A percentile compares a stretch with the other conserved stretches of the same genome.
Conservation (phyloP, 371 early-diverging fungal species). For the Mortierella sp. region DNA sequence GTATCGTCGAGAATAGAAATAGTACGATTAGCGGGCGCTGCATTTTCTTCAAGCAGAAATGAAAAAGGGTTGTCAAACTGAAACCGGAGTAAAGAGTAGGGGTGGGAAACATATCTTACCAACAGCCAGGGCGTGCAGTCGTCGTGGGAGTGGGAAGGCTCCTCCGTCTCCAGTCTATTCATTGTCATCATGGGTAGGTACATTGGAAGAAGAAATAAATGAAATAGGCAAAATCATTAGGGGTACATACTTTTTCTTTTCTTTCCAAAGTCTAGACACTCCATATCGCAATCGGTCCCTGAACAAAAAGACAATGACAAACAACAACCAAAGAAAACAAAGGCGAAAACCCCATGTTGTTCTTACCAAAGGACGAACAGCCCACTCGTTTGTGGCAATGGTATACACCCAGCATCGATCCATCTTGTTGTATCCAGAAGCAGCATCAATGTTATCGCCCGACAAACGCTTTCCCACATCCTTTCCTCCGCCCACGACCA, state of each 20-base stretch:
- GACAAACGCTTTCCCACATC: slow-evolving; percentile 6
- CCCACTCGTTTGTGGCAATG: slow-evolving; percentile 34
- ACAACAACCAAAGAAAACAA: not conserved
- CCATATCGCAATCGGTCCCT: not conserved
- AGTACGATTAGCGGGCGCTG: not conserved
- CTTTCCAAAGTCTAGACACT: not conserved
- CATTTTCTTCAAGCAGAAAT: not conserved
- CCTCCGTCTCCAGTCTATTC: slow-evolving; percentile 31
- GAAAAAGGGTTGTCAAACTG: not conserved
- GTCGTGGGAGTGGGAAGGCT: slow-evolving; percentile 34
- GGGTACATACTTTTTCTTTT: not conserved
- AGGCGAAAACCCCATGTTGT: not conserved
- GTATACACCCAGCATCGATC: slow-evolving; percentile 48
- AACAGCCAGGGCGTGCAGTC: slow-evolving; percentile 33
- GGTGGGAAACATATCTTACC: slow-evolving; percentile 18
- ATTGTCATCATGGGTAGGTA: not conserved
- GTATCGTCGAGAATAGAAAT: not conserved
- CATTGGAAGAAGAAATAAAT: not conserved
- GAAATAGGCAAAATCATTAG: not conserved
- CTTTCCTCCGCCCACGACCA: slow-evolving; percentile 45
- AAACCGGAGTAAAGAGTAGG: not conserved
- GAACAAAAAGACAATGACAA: not conserved
- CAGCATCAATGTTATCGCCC: slow-evolving; percentile 34
- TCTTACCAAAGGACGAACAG: slow-evolving; percentile 31
- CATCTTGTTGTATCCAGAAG: slow-evolving; percentile 43